A percentile compares a stretch with the other conserved stretches of the same genome.
Conservation (phyloP, 2,329 filamentous ascomycete species). For the Epichloe aotearoae region DNA sequence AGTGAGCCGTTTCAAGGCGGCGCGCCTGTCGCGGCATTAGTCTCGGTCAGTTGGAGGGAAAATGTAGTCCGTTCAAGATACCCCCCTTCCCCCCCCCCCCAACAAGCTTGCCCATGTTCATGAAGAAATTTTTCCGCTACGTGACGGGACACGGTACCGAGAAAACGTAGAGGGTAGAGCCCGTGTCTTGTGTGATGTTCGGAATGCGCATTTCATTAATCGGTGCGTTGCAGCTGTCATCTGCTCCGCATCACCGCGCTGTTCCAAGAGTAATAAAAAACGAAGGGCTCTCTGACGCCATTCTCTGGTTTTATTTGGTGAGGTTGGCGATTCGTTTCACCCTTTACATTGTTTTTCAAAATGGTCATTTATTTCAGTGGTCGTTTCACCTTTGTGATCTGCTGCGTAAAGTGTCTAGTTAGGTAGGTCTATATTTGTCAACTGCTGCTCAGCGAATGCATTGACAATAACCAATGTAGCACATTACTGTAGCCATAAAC, state of each 20-base stretch:
- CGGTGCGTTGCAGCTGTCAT: slow-evolving; percentile 39
- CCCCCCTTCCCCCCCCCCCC: not conserved
- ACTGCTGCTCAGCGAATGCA: too few relatives aligned
- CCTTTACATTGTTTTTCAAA: slow-evolving; percentile 33
- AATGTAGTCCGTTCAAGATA: not conserved
- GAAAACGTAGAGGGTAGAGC: slow-evolving; percentile 7
- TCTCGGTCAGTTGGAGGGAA: not conserved
- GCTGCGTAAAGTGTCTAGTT: too few relatives aligned
- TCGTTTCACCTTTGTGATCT: too few relatives aligned
- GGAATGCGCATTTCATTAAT: slow-evolving; percentile 30
- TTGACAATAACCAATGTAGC: too few relatives aligned
- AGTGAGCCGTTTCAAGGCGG: slow-evolving; percentile 63
- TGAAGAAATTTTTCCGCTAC: not conserved
- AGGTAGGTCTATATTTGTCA: too few relatives aligned
- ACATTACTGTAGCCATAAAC: too few relatives aligned
- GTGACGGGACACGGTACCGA: not conserved
- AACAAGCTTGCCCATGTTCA: not conserved
- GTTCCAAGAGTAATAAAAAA: slow-evolving; percentile 41
- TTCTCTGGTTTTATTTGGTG: slow-evolving; percentile 20
- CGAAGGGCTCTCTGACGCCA: slow-evolving; percentile 50
- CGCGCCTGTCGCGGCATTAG: slow-evolving; percentile 44
- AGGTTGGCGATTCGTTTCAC: slow-evolving; percentile 50
- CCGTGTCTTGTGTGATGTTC: not conserved
- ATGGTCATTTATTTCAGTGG: too few relatives aligned
- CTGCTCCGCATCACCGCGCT: slow-evolving; percentile 40